A percentile compares a stretch with the other conserved stretches of the same genome.
These are phyloP conservation scores for Trichophyton equinum DNA, from an alignment of 2,329 filamentous ascomycete species.

Conservation along the genomic window DNA sequence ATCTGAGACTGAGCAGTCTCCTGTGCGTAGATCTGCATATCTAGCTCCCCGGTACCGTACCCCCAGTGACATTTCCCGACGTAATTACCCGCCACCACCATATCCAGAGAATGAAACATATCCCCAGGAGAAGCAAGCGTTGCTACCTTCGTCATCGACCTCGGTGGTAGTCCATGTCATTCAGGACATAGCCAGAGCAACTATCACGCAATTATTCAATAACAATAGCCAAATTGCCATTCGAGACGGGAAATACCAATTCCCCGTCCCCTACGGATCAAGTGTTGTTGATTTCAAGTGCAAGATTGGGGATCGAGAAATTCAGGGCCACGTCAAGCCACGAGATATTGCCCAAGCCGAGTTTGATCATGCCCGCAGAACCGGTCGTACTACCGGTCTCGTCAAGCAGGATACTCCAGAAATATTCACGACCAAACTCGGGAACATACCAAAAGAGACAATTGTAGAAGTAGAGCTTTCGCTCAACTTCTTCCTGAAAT, in stretches of 20 bases:
- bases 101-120: too few species aligned
- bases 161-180: background rate
- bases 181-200: slow-evolving; percentile 7
- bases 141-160: background rate
- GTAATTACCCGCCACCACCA: background rate
- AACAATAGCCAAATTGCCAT: slow-evolving; percentile 43
- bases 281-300: slow-evolving; percentile 57
- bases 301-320: slow-evolving; percentile 43
- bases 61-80: too few species aligned
- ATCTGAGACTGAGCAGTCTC: too few species aligned
- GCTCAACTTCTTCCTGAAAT: slow-evolving; percentile 4
- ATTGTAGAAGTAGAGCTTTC: slow-evolving; percentile 3
- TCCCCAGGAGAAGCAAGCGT: background rate
- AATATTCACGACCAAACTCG: slow-evolving; percentile 55
- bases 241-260: slow-evolving; percentile 50
- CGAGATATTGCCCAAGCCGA: slow-evolving; percentile 47
- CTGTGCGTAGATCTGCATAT: too few species aligned
- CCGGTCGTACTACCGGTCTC: slow-evolving; percentile 51
- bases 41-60: too few species aligned
- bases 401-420: slow-evolving; percentile 54
- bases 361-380: slow-evolving; percentile 46
- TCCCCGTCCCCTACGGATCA: slow-evolving; percentile 61
- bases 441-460: slow-evolving; percentile 48
- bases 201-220: slow-evolving; percentile 47
- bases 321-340: slow-evolving; percentile 54